Conservation (phyloP, 371 early-diverging fungal genomes). For the Syncephalastrum sp. region DNA sequence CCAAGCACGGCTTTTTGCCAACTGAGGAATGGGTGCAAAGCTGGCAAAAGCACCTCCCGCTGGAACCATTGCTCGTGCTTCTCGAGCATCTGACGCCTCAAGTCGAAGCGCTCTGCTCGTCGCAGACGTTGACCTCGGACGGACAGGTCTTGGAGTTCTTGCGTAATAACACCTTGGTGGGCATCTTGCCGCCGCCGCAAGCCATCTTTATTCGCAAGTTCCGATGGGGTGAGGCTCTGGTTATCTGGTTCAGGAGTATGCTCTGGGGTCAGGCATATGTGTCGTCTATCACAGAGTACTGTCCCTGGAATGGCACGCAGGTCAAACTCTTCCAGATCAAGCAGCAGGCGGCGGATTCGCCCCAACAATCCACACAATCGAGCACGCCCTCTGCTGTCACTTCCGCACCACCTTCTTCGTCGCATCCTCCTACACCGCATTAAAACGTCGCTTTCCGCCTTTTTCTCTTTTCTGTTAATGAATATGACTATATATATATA, state of each 20-base stretch:
- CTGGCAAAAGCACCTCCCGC: constrained; percentile 69
- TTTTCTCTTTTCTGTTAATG: too few species aligned
- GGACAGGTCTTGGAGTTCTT: constrained; percentile 37
- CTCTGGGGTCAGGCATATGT: constrained; percentile 68
- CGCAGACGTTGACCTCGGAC: constrained; percentile 31
- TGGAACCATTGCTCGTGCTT: constrained; percentile 60
- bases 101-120: constrained; percentile 54
- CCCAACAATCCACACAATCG: background rate
- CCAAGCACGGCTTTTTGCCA: constrained; percentile 42
- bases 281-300: constrained; percentile 47
- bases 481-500: too few species aligned
- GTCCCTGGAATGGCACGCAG: constrained; percentile 66
- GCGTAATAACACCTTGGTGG: constrained; percentile 33
- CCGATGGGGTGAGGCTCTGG: constrained; percentile 55
- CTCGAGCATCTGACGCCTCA: constrained; percentile 60
- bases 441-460: too few species aligned
- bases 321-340: constrained; percentile 61
- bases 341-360: constrained; percentile 16
- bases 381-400: too few species aligned
- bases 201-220: constrained; percentile 51
- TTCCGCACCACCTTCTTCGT: too few species aligned
- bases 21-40: constrained; percentile 47
- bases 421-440: too few species aligned
- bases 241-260: constrained; percentile 68
- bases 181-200: constrained; percentile 38